These are phyloP conservation scores for Echria macrotheca DNA, from an alignment of 495 filamentous ascomycete species.

Conservation along the genomic window DNA sequence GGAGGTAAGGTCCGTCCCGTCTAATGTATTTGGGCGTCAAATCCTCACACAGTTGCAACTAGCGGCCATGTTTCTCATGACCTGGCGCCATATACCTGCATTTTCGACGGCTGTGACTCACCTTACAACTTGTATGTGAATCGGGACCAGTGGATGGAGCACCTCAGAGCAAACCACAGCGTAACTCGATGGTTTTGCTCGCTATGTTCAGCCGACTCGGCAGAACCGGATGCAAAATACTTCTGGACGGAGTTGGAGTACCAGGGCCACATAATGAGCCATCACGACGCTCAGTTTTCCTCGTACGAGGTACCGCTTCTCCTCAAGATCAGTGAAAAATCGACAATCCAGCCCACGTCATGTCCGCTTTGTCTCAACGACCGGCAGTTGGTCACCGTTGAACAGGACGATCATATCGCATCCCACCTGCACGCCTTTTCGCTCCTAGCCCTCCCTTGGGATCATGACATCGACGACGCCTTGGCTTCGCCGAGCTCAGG, in stretches of 20 bases:
- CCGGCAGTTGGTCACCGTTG: background rate
- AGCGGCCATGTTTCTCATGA: background rate
- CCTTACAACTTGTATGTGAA: background rate
- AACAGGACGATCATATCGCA: background rate
- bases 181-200: background rate
- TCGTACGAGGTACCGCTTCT: background rate
- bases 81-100: background rate
- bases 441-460: slow-evolving; percentile 2
- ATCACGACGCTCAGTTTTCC: background rate
- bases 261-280: background rate
- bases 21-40: background rate
- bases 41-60: background rate
- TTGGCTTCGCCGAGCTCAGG: background rate
- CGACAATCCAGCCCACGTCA: background rate
- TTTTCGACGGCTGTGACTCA: background rate
- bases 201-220: background rate
- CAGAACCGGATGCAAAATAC: background rate
- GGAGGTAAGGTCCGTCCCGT: background rate
- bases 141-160: background rate
- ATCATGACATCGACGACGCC: background rate
- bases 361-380: slow-evolving; percentile 2
- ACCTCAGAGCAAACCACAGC: background rate
- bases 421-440: slow-evolving; percentile 1
- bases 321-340: background rate
- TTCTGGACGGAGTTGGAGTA: background rate